These are phyloP conservation scores for Phytopythium aichiense DNA, from an alignment of 352 stramenopile genomes.

Conservation along the genomic window DNA sequence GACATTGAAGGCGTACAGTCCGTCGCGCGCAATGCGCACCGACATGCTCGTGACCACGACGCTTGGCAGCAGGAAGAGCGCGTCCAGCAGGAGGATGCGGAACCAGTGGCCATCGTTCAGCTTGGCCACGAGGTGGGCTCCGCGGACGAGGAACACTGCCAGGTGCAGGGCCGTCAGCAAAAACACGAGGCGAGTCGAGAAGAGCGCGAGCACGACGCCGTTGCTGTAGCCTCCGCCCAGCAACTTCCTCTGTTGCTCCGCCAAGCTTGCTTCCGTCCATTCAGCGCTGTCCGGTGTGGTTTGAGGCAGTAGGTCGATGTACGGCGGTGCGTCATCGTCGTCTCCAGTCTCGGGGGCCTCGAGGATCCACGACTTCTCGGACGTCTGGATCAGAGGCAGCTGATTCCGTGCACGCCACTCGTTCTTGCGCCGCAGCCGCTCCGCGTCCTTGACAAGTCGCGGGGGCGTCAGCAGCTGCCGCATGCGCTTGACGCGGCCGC, in stretches of 20 bases:
- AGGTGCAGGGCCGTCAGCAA: slow-evolving; percentile 68
- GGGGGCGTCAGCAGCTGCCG: slow-evolving; percentile 47
- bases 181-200: slow-evolving; percentile 70
- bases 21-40: slow-evolving; percentile 56
- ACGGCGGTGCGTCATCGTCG: slow-evolving; percentile 43
- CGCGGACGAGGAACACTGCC: slow-evolving; percentile 57
- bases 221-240: slow-evolving; percentile 40
- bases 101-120: slow-evolving; percentile 8
- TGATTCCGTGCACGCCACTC: slow-evolving; percentile 48
- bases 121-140: slow-evolving; percentile 13
- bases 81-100: slow-evolving; percentile 23
- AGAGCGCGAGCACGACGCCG: slow-evolving; percentile 53
- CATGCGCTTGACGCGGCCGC: slow-evolving; percentile 47
- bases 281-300: slow-evolving; percentile 15
- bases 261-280: slow-evolving; percentile 37
- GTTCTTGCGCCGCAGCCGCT: slow-evolving; percentile 49
- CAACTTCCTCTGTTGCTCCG: slow-evolving; percentile 30
- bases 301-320: slow-evolving; percentile 37
- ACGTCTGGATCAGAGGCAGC: slow-evolving; percentile 23
- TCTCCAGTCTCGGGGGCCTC: slow-evolving; percentile 20
- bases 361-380: slow-evolving; percentile 47
- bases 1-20: slow-evolving; percentile 69
- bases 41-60: slow-evolving; percentile 62
- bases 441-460: slow-evolving; percentile 47
- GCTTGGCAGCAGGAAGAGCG: slow-evolving; percentile 51